Evolutionary conservation across 2,329 filamentous ascomycete species (phyloP).

Genomic region (Aspergillus pseudoviridinutans): DNA sequence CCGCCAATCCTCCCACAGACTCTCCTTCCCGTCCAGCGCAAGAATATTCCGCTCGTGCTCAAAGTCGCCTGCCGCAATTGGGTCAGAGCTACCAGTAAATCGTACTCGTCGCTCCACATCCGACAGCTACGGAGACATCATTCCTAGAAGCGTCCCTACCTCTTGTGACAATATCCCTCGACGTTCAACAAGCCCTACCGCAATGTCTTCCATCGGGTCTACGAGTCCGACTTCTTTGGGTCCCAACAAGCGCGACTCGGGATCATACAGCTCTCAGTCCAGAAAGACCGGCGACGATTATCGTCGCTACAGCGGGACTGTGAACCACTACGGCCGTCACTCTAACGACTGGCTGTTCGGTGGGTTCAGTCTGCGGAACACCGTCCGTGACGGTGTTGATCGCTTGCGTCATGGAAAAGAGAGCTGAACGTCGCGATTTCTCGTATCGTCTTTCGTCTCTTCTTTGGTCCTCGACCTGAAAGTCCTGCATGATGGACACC

Average conservation of each 20-base stretch:
- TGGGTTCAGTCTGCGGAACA: conserved; percentile 45
- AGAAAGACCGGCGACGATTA: conserved; percentile 31
- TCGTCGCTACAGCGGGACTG: conserved; percentile 37
- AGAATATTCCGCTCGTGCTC: conserved; percentile 16
- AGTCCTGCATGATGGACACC: too few relatives aligned
- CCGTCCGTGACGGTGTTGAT: conserved; percentile 40
- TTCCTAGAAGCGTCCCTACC: conserved; percentile 1
- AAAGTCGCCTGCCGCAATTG: conserved; percentile 19
- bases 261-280: conserved; percentile 14
- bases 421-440: conserved; percentile 14
- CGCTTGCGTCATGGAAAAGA: conserved; percentile 30
- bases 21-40: conserved; percentile 1
- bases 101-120: conserved; percentile 3
- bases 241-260: conserved; percentile 12
- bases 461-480: not conserved
- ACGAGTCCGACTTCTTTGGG: conserved; percentile 13
- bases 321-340: conserved; percentile 47
- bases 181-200: conserved; percentile 15
- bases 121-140: not conserved
- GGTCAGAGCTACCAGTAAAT: conserved; percentile 9
- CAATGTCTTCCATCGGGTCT: conserved; percentile 17
- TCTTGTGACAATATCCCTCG: conserved; percentile 11
- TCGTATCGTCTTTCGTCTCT: not conserved
- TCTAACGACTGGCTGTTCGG: conserved; percentile 51
- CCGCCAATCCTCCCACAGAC: conserved; percentile 4